Base-by-base conservation (phyloP, 2,329 filamentous ascomycete genomes). In the Xylariaceae sp. region DNA sequence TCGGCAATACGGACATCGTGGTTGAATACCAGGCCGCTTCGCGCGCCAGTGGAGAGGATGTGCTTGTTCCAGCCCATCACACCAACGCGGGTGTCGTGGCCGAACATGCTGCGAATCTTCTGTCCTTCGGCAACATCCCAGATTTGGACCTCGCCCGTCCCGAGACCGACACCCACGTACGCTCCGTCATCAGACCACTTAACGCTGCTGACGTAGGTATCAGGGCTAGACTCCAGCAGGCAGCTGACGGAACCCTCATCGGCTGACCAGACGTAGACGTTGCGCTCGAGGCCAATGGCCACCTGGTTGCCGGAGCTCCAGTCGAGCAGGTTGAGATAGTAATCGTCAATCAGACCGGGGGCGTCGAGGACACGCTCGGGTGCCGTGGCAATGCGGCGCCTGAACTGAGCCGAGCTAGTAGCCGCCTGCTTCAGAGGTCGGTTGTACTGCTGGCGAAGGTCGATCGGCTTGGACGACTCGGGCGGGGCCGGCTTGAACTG, bases 61-160 rank as follows among this genome's bases (percentile, higher is more conserved):
- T 96, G 92, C 76, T 96, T 96, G 73, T 87, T 94, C 92, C 92
- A 98, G 55, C 89, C 87, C 89, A 96, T 95, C 45, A 94, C 90
- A 56, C 89, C 87, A 44, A 98, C 90, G 35, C 92, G 89, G 24
- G 87, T 90, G 55, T 96, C 90, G 57, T 98, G 92, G 40, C 92
- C 92, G 58, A 88, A 84, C 92, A 98, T 98, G 72, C 88, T 95
- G 60, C 92, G 89, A 39, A 98, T 82, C 75, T 96, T 96, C 55
- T 80, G 82, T 42, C 83, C 79, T 61, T 98, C 92, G 51, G 94
- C 84, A 18, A 95, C 90, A 53, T 96, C 92, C 90, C 92, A 98
- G 65, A 98, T 98, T 67, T 98, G 92, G 23, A 98, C 87, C 61
- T 98, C 92, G 39, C 92, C 92, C 23, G 87, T 87, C 41, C 89